phyloP scores from a whole-genome alignment of 805 yeast species.

The Ogataea haglerorum region DNA sequence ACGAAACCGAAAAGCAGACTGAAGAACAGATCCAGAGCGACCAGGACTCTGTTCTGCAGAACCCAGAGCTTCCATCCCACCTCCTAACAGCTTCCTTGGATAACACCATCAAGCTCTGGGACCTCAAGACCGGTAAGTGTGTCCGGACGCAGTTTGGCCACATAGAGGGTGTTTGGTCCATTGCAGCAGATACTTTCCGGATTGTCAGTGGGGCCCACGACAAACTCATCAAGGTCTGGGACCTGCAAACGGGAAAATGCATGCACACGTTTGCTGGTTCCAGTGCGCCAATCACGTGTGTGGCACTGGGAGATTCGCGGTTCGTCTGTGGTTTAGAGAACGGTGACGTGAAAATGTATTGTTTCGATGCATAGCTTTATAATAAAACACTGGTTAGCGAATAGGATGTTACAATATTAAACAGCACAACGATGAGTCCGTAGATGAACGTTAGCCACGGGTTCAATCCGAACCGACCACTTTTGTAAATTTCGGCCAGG shows the following conservation, averaged over 20 bases:
- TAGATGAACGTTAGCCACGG: slow-evolving; percentile 93
- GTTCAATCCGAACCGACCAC: slow-evolving; percentile 83
- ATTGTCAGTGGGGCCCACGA: slow-evolving; percentile 95
- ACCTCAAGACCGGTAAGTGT: slow-evolving; percentile 80
- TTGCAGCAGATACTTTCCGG: slow-evolving; percentile 93
- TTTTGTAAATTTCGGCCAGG: slow-evolving; percentile 67
- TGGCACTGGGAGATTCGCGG: slow-evolving; percentile 83
- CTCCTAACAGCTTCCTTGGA: slow-evolving; percentile 83
- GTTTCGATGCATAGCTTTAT: slow-evolving; percentile 51
- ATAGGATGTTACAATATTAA: slow-evolving; percentile 64
- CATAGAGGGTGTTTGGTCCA: slow-evolving; percentile 97
- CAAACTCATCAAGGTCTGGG: slow-evolving; percentile 89
- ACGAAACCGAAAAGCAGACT: slow-evolving; percentile 27
- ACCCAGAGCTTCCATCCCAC: slow-evolving; percentile 67
- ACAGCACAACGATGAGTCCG: slow-evolving; percentile 65
- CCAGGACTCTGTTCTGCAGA: slow-evolving; percentile 22
- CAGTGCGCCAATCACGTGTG: slow-evolving; percentile 57
- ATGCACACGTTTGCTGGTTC: slow-evolving; percentile 88
- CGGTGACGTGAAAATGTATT: slow-evolving; percentile 82
- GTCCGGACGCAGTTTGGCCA: slow-evolving; percentile 95
- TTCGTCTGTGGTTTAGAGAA: slow-evolving; percentile 88
- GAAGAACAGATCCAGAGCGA: slow-evolving; percentile 23
- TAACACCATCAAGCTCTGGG: slow-evolving; percentile 92
- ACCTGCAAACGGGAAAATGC: slow-evolving; percentile 88
- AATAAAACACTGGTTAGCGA: slow-evolving; percentile 49